These are phyloP conservation scores for Pestalotiopsis sp. DNA, from an alignment of 2,329 filamentous ascomycete species.

Conservation along the genomic window DNA sequence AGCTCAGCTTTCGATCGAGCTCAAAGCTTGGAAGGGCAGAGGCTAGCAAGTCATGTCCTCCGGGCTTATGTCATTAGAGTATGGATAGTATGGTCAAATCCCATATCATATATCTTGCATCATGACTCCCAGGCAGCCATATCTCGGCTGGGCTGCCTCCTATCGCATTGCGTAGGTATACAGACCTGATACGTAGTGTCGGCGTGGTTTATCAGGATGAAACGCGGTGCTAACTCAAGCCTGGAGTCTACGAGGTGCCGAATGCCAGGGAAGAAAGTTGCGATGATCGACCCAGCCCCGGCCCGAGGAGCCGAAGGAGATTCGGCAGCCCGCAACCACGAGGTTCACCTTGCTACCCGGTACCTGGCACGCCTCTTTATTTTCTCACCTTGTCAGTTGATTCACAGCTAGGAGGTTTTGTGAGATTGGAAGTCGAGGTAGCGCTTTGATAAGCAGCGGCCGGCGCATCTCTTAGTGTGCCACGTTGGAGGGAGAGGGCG, in stretches of 20 bases:
- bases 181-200: not conserved
- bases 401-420: not conserved
- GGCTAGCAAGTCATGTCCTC: constrained; percentile 4
- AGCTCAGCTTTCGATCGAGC: not conserved
- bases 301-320: not conserved
- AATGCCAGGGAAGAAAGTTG: not conserved
- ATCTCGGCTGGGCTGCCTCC: not conserved
- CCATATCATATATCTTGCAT: not conserved
- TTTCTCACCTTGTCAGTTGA: not conserved
- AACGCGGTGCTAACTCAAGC: no score
- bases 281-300: not conserved
- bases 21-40: constrained; percentile 2
- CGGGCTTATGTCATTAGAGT: not conserved
- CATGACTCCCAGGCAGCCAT: not conserved
- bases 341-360: not conserved
- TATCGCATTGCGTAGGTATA: not conserved
- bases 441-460: not conserved
- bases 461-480: not conserved
- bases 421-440: not conserved
- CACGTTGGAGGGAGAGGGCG: not conserved
- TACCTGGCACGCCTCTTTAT: not conserved
- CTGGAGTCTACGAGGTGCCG: no score
- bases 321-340: not conserved
- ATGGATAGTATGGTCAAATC: not conserved
- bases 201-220: not conserved